Evolutionary conservation across 257 asterid species (phyloP).

Genomic region (Penstemon barbatus): DNA sequence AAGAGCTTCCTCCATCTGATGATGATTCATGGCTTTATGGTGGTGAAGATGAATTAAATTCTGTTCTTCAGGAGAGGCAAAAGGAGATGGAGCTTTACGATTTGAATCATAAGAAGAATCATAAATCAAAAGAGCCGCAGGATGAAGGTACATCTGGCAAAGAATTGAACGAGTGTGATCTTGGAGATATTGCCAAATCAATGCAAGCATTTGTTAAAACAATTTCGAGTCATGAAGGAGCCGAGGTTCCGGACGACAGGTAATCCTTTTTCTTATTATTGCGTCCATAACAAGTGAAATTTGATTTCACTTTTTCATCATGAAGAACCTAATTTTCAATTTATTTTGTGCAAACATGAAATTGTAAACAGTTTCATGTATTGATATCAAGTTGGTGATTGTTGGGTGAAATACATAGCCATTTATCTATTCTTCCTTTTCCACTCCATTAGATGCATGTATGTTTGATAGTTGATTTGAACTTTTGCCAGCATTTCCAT

Average conservation of each 20-base stretch:
- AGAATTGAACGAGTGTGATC: constrained; percentile 54
- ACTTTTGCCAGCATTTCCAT: constrained; percentile 9
- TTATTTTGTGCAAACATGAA: neutral
- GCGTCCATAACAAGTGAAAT: neutral
- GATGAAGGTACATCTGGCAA: constrained; percentile 47
- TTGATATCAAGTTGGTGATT: too few species aligned
- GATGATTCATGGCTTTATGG: constrained; percentile 96
- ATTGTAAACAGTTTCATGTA: neutral
- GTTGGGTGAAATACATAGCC: neutral
- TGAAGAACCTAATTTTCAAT: neutral
- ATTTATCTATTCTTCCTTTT: neutral
- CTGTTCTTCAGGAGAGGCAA: constrained; percentile 85
- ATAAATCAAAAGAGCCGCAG: constrained; percentile 53
- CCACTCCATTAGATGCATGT: neutral
- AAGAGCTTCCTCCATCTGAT: constrained; percentile 78
- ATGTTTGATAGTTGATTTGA: neutral
- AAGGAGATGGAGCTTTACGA: constrained; percentile 79
- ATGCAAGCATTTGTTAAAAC: constrained; percentile 79
- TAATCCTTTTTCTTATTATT: constrained; percentile 27
- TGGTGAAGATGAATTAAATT: constrained; percentile 82
- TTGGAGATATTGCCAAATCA: constrained; percentile 76
- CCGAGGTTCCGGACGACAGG: constrained; percentile 85
- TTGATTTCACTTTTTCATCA: constrained; percentile 21
- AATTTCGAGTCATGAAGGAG: constrained; percentile 83
- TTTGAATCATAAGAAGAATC: constrained; percentile 57